A percentile compares a stretch with the other conserved stretches of the same genome.
phyloP scores from a whole-genome alignment of 1,139 yeast species.

The Meyerozyma smithsonii region DNA sequence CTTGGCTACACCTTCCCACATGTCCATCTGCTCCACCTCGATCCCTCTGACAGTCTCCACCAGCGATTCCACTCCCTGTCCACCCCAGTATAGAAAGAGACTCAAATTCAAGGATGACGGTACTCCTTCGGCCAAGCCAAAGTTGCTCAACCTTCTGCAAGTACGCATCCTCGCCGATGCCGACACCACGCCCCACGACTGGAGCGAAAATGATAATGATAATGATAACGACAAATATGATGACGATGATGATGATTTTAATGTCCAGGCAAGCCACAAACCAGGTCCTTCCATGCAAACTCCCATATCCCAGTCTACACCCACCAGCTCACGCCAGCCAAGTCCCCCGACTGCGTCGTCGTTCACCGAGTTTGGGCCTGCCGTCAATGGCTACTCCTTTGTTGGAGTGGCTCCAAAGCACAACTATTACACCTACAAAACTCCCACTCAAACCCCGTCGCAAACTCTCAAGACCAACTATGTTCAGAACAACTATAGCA shows the following conservation, averaged over 20 bases:
- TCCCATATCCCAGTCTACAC: conserved; percentile 13
- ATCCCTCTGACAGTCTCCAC: not conserved
- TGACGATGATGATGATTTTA: conserved; percentile 11
- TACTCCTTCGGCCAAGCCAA: not conserved
- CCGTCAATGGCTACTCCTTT: conserved; percentile 9
- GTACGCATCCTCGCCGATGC: not conserved
- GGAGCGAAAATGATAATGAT: not conserved
- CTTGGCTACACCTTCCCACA: not conserved
- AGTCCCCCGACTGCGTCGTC: conserved; percentile 6
- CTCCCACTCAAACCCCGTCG: conserved; percentile 1
- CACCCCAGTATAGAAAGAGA: conserved; percentile 1
- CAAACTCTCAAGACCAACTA: not conserved
- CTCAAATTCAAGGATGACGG: conserved; percentile 1
- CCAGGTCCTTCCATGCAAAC: conserved; percentile 4
- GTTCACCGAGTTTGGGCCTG: conserved; percentile 5
- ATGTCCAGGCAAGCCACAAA: not conserved
- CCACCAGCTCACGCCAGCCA: conserved; percentile 12
- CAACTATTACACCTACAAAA: not conserved
- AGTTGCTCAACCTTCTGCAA: conserved; percentile 3
- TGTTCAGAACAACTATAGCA: conserved; percentile 18
- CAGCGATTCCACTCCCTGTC: conserved; percentile 1
- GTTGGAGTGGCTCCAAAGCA: conserved; percentile 4
- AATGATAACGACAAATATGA: conserved; percentile 6
- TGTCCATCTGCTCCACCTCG: conserved; percentile 3
- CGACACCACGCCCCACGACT: not conserved